These are phyloP conservation scores for Xylaria telfairii DNA, from an alignment of 495 filamentous ascomycete genomes.

Conservation along the genomic window DNA sequence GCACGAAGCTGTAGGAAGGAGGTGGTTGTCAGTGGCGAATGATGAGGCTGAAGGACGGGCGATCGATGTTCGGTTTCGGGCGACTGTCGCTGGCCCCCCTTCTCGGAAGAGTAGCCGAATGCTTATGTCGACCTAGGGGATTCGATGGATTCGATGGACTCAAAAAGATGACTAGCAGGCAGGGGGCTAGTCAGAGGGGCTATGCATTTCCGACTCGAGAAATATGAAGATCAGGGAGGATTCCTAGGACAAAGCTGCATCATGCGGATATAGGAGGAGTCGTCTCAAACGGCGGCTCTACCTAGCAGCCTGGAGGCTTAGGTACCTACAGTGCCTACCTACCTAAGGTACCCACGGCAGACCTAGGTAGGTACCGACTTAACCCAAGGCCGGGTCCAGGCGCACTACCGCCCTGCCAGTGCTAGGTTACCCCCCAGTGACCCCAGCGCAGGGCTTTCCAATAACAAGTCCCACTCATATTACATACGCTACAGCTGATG, in stretches of 20 bases:
- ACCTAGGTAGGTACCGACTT: background rate
- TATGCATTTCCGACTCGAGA: background rate
- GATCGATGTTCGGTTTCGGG: slow-evolving; percentile 30
- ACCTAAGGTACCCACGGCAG: no score
- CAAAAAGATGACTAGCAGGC: background rate
- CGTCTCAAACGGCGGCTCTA: background rate
- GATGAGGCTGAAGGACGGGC: background rate
- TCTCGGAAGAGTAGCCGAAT: background rate
- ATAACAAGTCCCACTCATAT: slow-evolving; percentile 2
- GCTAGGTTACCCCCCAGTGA: background rate
- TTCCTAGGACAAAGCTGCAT: background rate
- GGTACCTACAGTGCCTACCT: no score
- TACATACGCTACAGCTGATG: background rate
- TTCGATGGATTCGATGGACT: background rate
- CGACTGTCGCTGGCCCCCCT: slow-evolving; percentile 2
- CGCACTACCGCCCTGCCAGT: slow-evolving; percentile 1
- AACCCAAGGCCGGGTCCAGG: background rate
- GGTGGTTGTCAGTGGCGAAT: background rate
- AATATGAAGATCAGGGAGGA: background rate
- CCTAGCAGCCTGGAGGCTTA: slow-evolving; percentile 2
- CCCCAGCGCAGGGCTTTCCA: background rate
- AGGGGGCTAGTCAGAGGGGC: background rate
- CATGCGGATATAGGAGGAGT: background rate
- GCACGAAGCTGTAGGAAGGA: slow-evolving; percentile 22
- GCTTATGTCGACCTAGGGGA: background rate